phyloP scores from a whole-genome alignment of 1,139 yeast genomes.

The Scheffersomyces segobiensis region DNA sequence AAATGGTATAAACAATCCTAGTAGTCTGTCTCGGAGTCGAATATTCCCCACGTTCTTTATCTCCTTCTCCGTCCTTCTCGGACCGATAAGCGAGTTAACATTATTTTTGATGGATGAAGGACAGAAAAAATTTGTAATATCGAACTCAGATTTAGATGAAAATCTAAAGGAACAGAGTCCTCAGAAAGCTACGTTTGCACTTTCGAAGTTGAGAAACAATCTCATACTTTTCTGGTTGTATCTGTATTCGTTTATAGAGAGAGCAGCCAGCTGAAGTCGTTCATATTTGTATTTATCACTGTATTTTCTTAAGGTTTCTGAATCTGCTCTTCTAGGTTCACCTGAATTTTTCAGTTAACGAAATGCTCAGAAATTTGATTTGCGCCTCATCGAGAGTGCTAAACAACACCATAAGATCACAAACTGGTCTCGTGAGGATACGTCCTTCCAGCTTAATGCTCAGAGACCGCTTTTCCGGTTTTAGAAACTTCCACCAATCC shows the following conservation, averaged over 20 bases:
- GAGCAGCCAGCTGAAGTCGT: background rate
- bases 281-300: background rate
- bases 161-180: background rate
- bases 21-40: background rate
- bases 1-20: background rate
- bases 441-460: background rate
- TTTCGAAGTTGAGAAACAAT: background rate
- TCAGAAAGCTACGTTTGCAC: background rate
- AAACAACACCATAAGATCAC: background rate
- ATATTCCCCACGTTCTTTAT: background rate
- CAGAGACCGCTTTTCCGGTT: background rate
- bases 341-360: background rate
- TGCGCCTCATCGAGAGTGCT: background rate
- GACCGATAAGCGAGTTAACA: background rate
- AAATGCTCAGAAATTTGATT: background rate
- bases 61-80: background rate
- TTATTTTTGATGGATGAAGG: background rate
- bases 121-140: background rate
- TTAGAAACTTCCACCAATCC: slow-evolving; percentile 21
- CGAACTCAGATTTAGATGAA: background rate
- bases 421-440: background rate
- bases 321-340: background rate
- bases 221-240: background rate
- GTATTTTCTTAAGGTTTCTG: background rate
- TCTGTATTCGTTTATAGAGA: background rate